Evolutionary conservation across 768 basidiomycete species (phyloP), one percentile per base, ranked within the genome.

Genomic region (Phlebiopsis flavidoalba): DNA sequence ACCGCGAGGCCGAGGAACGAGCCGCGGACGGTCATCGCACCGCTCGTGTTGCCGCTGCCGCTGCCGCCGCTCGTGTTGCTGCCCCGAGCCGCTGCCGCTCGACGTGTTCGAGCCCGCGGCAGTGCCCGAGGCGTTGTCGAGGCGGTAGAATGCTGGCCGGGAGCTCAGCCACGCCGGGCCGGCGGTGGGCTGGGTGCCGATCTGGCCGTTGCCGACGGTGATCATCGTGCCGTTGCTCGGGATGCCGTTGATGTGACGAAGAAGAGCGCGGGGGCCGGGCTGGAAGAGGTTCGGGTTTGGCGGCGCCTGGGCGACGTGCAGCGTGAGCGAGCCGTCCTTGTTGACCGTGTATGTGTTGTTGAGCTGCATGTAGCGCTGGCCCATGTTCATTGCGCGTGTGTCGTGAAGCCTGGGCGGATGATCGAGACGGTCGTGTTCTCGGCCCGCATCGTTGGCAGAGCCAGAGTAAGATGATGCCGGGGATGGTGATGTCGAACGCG

Each of bases 211-310:
- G 3, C 95, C 95, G 22, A 94, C 79, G 59, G 85, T 91, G 57
- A 95, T 80, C 71, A 81, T 82, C 11, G 83, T 82, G 1, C 89
- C 95, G 61, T 86, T 87, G 54, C 86, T 88, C 2, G 95, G 95
- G 12, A 97, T 83, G 37, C 93, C 94, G 63, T 88, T 80, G 62
- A 97, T 81, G 85, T 88, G 60, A 95, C 89, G 67, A 85, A 97
- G 63, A 95, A 61, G 64, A 95, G 77, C 0, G 83, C 89, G 7
- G 95, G 94, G 45, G 5, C 95, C 95, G 6, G 96, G 95, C 67
- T 89, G 87, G 78, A 96, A 82, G 67, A 98, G 66, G 70, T 91
- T 89, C 8, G 95, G 77, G 73, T 91, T 93, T 0, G 93, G 89
- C 0, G 92, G 93, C 8, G 85, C 79, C 70, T 95, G 95, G 1